Percentiles rank a stretch among this genome's conserved stretches.
Conservation (phyloP, 371 early-diverging fungal species). For the Mucor indicus region DNA sequence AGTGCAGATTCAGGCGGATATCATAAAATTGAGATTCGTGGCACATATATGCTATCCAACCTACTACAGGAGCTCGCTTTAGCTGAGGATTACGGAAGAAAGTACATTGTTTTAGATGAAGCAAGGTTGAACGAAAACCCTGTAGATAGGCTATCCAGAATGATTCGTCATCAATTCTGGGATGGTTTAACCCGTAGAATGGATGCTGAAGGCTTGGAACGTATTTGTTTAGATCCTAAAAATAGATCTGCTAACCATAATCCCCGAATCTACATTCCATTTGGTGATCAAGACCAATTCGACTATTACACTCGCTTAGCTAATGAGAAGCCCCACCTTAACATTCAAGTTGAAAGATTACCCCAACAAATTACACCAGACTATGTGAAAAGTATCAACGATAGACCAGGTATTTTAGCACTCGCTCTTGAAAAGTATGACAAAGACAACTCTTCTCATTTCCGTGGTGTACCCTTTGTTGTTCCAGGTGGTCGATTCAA, state of each 20-base stretch:
- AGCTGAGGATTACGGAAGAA: conserved; percentile 76
- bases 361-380: conserved; percentile 80
- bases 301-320: conserved; percentile 72
- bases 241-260: conserved; percentile 66
- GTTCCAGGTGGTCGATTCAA: conserved; percentile 97
- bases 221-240: conserved; percentile 86
- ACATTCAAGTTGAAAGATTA: conserved; percentile 71
- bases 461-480: conserved; percentile 84
- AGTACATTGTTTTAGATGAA: conserved; percentile 76
- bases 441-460: conserved; percentile 20
- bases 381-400: conserved; percentile 86
- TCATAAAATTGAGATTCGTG: conserved; percentile 79
- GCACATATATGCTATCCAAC: conserved; percentile 88
- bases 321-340: conserved; percentile 57
- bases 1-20: conserved; percentile 79
- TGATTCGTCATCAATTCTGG: conserved; percentile 89
- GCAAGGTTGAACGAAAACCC: conserved; percentile 87
- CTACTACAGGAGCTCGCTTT: conserved; percentile 89
- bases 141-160: conserved; percentile 75
- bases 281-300: conserved; percentile 59
- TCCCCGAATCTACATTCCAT: conserved; percentile 84
- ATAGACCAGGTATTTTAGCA: conserved; percentile 79
- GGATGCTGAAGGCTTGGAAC: conserved; percentile 83
- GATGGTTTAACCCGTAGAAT: conserved; percentile 85
- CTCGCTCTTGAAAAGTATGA: conserved; percentile 65